Evolutionary conservation across 768 basidiomycete genomes (phyloP).

Genomic region (Suillus brevipes): DNA sequence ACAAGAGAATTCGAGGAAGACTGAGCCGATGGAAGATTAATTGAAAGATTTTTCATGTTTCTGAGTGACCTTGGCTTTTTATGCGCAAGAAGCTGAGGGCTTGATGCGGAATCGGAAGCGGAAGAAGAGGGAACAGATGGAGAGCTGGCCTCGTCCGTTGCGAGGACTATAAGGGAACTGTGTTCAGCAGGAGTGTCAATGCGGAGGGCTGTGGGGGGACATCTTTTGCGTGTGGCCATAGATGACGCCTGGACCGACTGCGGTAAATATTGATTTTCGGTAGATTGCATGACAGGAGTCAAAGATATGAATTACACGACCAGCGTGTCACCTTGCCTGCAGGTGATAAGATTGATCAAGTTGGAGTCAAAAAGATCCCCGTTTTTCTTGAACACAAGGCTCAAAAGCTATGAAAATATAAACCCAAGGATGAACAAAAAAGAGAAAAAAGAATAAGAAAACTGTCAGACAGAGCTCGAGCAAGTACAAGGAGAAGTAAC

Average conservation of each 20-base stretch:
- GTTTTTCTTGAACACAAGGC: constrained; percentile 1
- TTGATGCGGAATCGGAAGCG: constrained; percentile 50
- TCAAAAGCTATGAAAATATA: constrained; percentile 22
- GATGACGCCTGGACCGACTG: constrained; percentile 30
- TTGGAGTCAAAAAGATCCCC: constrained; percentile 14
- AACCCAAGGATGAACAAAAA: constrained; percentile 17
- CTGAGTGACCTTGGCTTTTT: constrained; percentile 48
- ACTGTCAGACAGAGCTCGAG: constrained; percentile 2
- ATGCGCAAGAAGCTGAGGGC: constrained; percentile 39
- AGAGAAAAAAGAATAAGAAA: constrained; percentile 17
- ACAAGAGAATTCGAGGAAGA: constrained; percentile 54
- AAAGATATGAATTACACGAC: constrained; percentile 35
- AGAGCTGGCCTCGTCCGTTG: constrained; percentile 44
- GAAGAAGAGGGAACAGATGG: constrained; percentile 54
- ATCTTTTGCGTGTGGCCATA: constrained; percentile 47
- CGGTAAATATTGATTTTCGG: constrained; percentile 24
- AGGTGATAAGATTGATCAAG: constrained; percentile 14
- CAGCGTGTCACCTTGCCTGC: constrained; percentile 30
- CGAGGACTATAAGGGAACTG: constrained; percentile 49
- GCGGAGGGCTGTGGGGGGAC: constrained; percentile 56
- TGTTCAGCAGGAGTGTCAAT: constrained; percentile 52
- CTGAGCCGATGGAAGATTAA: constrained; percentile 62
- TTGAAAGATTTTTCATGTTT: constrained; percentile 78
- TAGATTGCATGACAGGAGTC: constrained; percentile 31
- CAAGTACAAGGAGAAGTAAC: neutral